Evolutionary conservation across 495 filamentous ascomycete species (phyloP).

Genomic region (Cladorrhinum samala): DNA sequence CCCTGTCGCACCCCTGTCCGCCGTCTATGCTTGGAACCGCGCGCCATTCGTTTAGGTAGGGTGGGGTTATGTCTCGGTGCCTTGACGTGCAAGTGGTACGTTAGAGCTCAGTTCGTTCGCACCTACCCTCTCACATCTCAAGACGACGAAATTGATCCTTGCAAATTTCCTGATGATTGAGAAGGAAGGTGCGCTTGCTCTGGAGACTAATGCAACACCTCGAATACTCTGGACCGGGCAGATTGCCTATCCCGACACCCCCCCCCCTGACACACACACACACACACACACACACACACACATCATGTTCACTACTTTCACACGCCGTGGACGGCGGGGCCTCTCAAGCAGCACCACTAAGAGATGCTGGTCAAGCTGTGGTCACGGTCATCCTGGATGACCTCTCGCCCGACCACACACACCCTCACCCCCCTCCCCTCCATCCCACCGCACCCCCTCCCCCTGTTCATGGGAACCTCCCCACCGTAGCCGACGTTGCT

Average conservation of each 20-base stretch:
- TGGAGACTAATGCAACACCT: neutral
- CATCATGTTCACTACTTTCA: neutral
- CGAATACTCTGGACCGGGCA: neutral
- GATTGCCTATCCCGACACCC: too few species aligned
- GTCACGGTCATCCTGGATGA: too few species aligned
- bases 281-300: too few species aligned
- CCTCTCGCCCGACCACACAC: too few species aligned
- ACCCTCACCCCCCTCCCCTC: too few species aligned
- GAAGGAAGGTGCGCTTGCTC: neutral
- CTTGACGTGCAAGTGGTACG: neutral
- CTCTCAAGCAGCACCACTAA: too few species aligned
- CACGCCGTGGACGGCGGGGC: neutral
- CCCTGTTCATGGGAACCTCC: neutral
- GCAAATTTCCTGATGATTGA: neutral
- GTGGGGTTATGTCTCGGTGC: neutral
- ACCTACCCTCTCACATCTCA: neutral
- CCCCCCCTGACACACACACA: too few species aligned
- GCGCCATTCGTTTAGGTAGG: slow-evolving; percentile 8
- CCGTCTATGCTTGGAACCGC: slow-evolving; percentile 12
- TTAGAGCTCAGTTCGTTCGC: too few species aligned
- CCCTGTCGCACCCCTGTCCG: slow-evolving; percentile 12
- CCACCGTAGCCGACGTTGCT: neutral
- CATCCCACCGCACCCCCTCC: too few species aligned
- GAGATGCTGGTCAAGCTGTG: neutral
- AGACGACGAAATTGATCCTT: neutral